A percentile compares a stretch with the other conserved stretches of the same genome.
Conservation (phyloP, 108 stramenopile species). For the Asterionellopsis glacialis region DNA sequence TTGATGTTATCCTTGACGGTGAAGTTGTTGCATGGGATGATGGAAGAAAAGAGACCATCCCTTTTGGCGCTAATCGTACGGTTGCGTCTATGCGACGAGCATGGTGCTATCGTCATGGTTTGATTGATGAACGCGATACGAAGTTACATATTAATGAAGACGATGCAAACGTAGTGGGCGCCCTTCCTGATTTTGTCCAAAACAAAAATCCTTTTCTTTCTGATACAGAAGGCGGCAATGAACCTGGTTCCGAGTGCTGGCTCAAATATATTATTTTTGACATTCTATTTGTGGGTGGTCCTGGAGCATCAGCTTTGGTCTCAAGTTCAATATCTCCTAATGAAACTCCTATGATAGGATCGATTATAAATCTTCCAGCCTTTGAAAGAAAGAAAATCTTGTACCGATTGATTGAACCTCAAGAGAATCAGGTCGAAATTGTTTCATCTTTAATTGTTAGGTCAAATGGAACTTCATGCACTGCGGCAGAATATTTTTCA, state of each 20-base stretch:
- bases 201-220: not conserved
- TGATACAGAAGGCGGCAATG: slow-evolving; percentile 1
- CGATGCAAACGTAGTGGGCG: slow-evolving; percentile 33
- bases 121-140: slow-evolving; percentile 60
- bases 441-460: slow-evolving; percentile 60
- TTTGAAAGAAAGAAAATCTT: slow-evolving; percentile 63
- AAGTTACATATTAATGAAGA: slow-evolving; percentile 46
- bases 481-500: slow-evolving; percentile 57
- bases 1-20: slow-evolving; percentile 82
- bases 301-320: slow-evolving; percentile 27
- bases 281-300: slow-evolving; percentile 66
- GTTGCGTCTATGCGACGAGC: slow-evolving; percentile 58
- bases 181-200: slow-evolving; percentile 1
- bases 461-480: slow-evolving; percentile 55
- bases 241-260: slow-evolving; percentile 39
- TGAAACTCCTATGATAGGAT: slow-evolving; percentile 19
- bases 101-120: slow-evolving; percentile 38
- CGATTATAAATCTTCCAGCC: slow-evolving; percentile 55
- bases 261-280: slow-evolving; percentile 68
- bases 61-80: slow-evolving; percentile 73
- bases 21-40: slow-evolving; percentile 79
- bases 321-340: not conserved
- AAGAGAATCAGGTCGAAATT: slow-evolving; percentile 58
- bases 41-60: slow-evolving; percentile 40
- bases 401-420: slow-evolving; percentile 52